Evolutionary conservation across 2,329 filamentous ascomycete species (phyloP).

Genomic region (Trichoderma sp.): DNA sequence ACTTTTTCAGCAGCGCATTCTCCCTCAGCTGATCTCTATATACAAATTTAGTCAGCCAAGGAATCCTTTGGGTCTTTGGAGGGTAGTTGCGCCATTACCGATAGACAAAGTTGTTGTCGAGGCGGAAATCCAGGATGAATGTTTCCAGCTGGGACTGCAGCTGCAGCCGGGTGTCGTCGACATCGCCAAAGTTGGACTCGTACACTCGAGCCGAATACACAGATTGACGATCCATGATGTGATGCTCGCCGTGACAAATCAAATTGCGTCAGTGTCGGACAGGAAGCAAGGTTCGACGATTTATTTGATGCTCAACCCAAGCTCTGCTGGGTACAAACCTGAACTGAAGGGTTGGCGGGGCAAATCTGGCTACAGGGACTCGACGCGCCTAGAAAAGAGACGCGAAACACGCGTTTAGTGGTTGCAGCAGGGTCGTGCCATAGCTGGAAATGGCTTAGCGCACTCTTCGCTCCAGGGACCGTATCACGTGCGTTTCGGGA

Average conservation of each 20-base stretch:
- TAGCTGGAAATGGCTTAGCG: neutral
- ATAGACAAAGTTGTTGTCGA: constrained; percentile 95
- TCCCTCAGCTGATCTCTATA: constrained; percentile 87
- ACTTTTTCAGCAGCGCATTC: constrained; percentile 90
- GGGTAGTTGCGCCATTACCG: constrained; percentile 53
- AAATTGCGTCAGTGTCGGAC: constrained; percentile 12
- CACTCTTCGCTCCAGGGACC: neutral
- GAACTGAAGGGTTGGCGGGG: constrained; percentile 5
- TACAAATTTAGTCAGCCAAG: neutral
- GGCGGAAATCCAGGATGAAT: constrained; percentile 89
- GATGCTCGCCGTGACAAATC: constrained; percentile 20
- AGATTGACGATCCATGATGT: constrained; percentile 78
- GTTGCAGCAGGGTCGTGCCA: constrained; percentile 26
- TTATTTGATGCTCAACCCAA: neutral
- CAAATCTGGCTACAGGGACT: constrained; percentile 22
- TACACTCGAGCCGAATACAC: constrained; percentile 84
- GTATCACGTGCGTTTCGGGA: constrained; percentile 17
- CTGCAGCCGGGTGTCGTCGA: constrained; percentile 66
- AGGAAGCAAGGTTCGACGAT: neutral
- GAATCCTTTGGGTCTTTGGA: neutral
- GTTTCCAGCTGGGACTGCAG: constrained; percentile 78
- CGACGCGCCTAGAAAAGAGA: constrained; percentile 24
- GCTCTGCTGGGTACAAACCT: neutral
- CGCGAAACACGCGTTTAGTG: constrained; percentile 30
- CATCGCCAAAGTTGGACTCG: constrained; percentile 61